phyloP scores from a whole-genome alignment of 345 rosid species.

The Eucalyptus pumila region DNA sequence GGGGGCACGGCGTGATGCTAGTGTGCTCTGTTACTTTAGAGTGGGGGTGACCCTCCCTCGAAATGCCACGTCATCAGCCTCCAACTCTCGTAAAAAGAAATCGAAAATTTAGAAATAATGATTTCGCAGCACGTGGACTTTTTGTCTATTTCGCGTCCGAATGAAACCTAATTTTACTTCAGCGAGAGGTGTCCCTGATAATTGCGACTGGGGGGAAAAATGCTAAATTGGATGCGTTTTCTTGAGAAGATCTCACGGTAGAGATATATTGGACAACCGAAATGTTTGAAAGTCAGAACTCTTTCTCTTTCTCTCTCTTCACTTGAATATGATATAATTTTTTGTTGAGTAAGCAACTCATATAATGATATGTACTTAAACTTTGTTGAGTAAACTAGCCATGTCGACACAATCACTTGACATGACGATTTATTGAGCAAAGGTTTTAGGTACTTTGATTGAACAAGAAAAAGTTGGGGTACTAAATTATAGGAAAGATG shows the following conservation, averaged over 20 bases:
- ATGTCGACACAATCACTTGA: background rate
- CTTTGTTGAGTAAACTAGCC: background rate
- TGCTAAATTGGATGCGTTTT: background rate
- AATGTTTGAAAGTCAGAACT: background rate
- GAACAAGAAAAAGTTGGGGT: background rate
- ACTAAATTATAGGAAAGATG: background rate
- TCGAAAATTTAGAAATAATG: no score
- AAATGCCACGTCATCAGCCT: background rate
- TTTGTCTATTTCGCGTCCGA: no score
- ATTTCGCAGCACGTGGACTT: no score
- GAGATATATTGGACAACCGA: no score
- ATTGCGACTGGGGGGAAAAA: rapidly evolving
- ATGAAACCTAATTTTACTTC: no score
- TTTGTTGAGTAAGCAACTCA: background rate
- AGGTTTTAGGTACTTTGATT: background rate
- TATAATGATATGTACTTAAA: rapidly evolving
- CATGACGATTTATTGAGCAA: background rate
- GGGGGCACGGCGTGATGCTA: no score
- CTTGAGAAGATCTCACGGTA: background rate
- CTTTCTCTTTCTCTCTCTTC: background rate
- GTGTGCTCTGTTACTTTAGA: no score
- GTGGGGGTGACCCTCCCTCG: background rate
- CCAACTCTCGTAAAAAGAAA: background rate
- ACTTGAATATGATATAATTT: background rate
- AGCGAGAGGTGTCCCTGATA: no score